Base-by-base conservation (phyloP, 2,329 filamentous ascomycete species). In the Monilinia laxa region DNA sequence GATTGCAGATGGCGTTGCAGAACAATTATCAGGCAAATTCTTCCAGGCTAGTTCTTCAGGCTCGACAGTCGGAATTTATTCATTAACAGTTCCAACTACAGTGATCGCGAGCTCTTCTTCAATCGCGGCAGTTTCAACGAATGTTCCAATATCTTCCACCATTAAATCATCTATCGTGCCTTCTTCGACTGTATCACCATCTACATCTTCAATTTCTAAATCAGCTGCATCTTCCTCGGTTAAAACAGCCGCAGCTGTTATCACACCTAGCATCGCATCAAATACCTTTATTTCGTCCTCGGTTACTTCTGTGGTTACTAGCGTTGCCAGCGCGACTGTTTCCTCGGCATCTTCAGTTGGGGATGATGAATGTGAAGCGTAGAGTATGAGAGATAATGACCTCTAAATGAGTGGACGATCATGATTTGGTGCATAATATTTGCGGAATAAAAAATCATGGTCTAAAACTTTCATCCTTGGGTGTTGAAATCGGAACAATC, bases 1-100 rank as follows among this genome's bases (percentile, higher is more conserved):
- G 52, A 65, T 68, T 59, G 68, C 66, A 10, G 51, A 62, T 38
- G 69, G 54, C 9, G 59, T 70, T 28, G 65, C 67, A 7, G 9
- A 28, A 31, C 56, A 58, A 28, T 20, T 45, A 18, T 9, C 56
- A 2, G 40, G 40, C 16, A 12, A 16, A 1, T 58, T 58, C 20
- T 58, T 58, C 18, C 56, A 45, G 56, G 10, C 23, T 58, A 58
- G 38, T n/a, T 14, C 56, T 31, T 45, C 10, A 20, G 2, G 16
- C 7, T 58, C 16, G 2, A 5, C 38, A 1, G 16, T 20, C 2
- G 14, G 16, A 6, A 12, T 23, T 20, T 42, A 4, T 20, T 16
- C 14, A 3, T 31, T 53, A 6, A 20, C 23, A 14, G 7, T 28
- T 31, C 18, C 2, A 6, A 11, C 25, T 31, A 11, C 16, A 28